Percentiles rank a stretch among this genome's conserved stretches.
Conservation (phyloP, 371 early-diverging fungal species). For the Mucor piriformis region DNA sequence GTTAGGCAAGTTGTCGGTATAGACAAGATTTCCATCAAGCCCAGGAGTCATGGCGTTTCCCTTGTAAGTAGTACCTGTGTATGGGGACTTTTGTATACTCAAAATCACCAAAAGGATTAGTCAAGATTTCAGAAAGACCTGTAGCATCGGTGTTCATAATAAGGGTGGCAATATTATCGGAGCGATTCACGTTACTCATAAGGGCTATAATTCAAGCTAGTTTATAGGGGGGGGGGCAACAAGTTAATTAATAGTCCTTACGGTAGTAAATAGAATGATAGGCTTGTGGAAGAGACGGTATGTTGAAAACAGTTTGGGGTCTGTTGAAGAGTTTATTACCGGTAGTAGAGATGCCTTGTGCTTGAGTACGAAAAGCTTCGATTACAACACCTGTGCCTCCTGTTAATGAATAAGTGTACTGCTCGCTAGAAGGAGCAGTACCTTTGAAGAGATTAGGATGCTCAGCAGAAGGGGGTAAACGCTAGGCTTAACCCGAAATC, state of each 20-base stretch:
- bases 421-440: conserved; percentile 31
- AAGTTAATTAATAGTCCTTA: conserved; percentile 15
- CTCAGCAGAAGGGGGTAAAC: conserved; percentile 17
- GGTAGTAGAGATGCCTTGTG: conserved; percentile 38
- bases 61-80: conserved; percentile 42
- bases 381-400: conserved; percentile 8
- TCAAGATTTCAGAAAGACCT: conserved; percentile 33
- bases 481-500: conserved; percentile 29
- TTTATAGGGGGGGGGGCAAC: neutral
- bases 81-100: conserved; percentile 30
- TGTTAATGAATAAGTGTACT: conserved; percentile 38
- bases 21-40: conserved; percentile 39
- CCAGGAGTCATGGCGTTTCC: conserved; percentile 36
- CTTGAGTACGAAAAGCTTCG: conserved; percentile 36
- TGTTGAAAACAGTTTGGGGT: conserved; percentile 34
- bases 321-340: conserved; percentile 58
- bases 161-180: conserved; percentile 48
- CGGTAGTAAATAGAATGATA: conserved; percentile 43
- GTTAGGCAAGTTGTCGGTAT: conserved; percentile 36
- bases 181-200: conserved; percentile 37
- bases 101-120: conserved; percentile 31
- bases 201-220: conserved; percentile 20
- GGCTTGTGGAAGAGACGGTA: conserved; percentile 58
- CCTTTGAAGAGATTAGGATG: conserved; percentile 37
- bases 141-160: conserved; percentile 44